A percentile compares a stretch with the other conserved stretches of the same genome.
phyloP scores from a whole-genome alignment of 1,284 basidiomycete genomes.

The Thecaphora thlaspeos region DNA sequence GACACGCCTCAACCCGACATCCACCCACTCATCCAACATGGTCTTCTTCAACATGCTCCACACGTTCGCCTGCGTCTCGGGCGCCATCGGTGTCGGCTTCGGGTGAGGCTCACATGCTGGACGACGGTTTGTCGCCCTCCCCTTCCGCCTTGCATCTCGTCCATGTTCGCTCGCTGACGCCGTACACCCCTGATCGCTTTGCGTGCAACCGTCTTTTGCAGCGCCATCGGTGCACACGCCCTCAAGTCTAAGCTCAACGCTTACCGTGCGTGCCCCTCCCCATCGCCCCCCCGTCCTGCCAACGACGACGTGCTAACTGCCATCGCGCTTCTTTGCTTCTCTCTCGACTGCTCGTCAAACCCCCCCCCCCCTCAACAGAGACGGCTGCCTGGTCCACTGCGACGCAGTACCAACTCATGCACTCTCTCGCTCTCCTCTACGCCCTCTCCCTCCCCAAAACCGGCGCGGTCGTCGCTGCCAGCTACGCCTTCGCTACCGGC shows the following conservation, averaged over 20 bases:
- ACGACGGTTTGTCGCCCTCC: neutral
- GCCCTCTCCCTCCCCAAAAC: constrained; percentile 29
- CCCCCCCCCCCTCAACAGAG: constrained; percentile 15
- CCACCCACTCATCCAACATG: constrained; percentile 9
- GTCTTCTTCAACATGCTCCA: constrained; percentile 31
- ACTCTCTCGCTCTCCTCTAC: constrained; percentile 49
- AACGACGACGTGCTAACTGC: too few relatives aligned
- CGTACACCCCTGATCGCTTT: too few relatives aligned
- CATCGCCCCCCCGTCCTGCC: neutral
- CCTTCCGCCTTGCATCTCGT: neutral
- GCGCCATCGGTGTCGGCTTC: constrained; percentile 36
- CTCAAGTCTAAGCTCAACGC: constrained; percentile 48
- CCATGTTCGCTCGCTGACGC: neutral
- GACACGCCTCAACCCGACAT: neutral
- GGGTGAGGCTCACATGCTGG: constrained; percentile 8
- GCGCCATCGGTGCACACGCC: constrained; percentile 52
- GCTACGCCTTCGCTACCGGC: constrained; percentile 45
- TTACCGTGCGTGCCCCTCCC: constrained; percentile 28
- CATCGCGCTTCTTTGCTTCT: too few relatives aligned
- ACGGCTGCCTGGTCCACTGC: constrained; percentile 50
- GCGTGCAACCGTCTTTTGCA: too few relatives aligned
- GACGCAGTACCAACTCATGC: constrained; percentile 51
- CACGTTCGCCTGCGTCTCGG: constrained; percentile 39
- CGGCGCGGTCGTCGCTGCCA: constrained; percentile 28
- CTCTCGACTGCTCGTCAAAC: too few relatives aligned